Conservation (phyloP, 805 yeast genomes). For the Spathaspora arborariae region DNA sequence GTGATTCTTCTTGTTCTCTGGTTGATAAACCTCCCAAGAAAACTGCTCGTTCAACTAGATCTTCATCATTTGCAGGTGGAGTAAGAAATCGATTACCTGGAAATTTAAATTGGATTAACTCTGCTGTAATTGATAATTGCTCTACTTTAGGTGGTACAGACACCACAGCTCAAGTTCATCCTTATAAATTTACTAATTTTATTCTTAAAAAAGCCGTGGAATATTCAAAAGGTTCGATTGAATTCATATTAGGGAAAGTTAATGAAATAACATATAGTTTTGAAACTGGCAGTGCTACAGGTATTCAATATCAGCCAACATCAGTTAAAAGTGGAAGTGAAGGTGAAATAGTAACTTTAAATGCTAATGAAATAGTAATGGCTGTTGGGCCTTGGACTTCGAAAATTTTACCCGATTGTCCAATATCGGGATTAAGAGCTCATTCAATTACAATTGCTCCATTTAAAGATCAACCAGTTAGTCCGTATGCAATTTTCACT, state of each 20-base stretch:
- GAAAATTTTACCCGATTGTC: slow-evolving; percentile 84
- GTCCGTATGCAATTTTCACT: slow-evolving; percentile 92
- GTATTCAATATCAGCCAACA: slow-evolving; percentile 60
- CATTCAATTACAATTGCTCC: slow-evolving; percentile 93
- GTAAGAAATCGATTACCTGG: slow-evolving; percentile 41
- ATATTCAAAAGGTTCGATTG: slow-evolving; percentile 65
- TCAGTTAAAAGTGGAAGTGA: slow-evolving; percentile 25
- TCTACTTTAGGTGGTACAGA: slow-evolving; percentile 77
- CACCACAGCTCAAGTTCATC: slow-evolving; percentile 95
- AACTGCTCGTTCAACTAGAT: slow-evolving; percentile 31
- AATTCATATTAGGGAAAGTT: slow-evolving; percentile 81
- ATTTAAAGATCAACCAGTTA: slow-evolving; percentile 60
- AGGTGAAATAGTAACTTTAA: slow-evolving; percentile 39
- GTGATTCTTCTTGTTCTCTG: slow-evolving; percentile 13
- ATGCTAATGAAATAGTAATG: slow-evolving; percentile 75
- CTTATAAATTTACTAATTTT: slow-evolving; percentile 87
- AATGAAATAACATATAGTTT: slow-evolving; percentile 59
- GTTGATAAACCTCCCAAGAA: slow-evolving; percentile 33
- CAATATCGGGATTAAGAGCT: slow-evolving; percentile 89
- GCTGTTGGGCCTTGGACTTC: slow-evolving; percentile 98
- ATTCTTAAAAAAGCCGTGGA: slow-evolving; percentile 76
- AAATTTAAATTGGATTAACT: slow-evolving; percentile 74
- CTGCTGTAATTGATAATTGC: slow-evolving; percentile 64
- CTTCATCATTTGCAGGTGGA: slow-evolving; percentile 1
- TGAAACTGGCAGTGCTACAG: slow-evolving; percentile 64